Evolutionary conservation across 139 green algal genomes (phyloP).

Genomic region (Coelastrella sp.): DNA sequence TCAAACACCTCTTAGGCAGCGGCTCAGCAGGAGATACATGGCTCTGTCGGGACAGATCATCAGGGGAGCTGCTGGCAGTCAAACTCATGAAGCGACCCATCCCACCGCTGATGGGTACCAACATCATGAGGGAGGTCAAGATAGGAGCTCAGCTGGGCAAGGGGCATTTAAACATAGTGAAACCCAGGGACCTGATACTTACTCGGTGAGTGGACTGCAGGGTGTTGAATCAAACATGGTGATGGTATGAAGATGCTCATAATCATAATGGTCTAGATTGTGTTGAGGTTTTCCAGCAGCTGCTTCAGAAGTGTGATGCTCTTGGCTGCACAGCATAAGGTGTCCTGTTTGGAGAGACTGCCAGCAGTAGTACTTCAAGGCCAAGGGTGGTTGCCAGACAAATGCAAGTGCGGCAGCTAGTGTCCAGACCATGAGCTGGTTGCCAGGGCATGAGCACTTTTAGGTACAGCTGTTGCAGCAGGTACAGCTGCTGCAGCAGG

Average conservation of each 20-base stretch:
- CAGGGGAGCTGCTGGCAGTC: conserved; percentile 56
- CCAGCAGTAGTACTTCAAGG: too few species aligned
- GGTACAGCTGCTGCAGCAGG: too few species aligned
- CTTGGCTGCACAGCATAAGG: too few species aligned
- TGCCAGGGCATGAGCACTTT: too few species aligned
- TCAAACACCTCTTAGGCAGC: conserved; percentile 53
- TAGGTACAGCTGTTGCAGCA: too few species aligned
- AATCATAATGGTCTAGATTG: not conserved
- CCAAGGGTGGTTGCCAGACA: too few species aligned
- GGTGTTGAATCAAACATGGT: not conserved
- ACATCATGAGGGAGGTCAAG: conserved; percentile 73
- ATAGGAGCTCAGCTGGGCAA: conserved; percentile 78
- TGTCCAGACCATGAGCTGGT: too few species aligned
- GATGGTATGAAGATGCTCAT: not conserved
- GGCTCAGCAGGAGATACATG: conserved; percentile 83
- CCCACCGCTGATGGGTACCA: conserved; percentile 60
- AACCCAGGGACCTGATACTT: conserved; percentile 74
- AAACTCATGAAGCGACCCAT: conserved; percentile 72
- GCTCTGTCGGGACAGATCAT: conserved; percentile 54
- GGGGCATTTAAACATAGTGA: conserved; percentile 77
- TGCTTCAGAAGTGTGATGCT: too few species aligned
- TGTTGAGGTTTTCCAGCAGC: too few species aligned
- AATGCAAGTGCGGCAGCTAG: too few species aligned
- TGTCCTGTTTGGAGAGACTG: too few species aligned
- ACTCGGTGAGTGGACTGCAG: conserved; percentile 49